These are phyloP conservation scores for Prunus mira DNA, from an alignment of 306 rosid species.

Conservation along the genomic window DNA sequence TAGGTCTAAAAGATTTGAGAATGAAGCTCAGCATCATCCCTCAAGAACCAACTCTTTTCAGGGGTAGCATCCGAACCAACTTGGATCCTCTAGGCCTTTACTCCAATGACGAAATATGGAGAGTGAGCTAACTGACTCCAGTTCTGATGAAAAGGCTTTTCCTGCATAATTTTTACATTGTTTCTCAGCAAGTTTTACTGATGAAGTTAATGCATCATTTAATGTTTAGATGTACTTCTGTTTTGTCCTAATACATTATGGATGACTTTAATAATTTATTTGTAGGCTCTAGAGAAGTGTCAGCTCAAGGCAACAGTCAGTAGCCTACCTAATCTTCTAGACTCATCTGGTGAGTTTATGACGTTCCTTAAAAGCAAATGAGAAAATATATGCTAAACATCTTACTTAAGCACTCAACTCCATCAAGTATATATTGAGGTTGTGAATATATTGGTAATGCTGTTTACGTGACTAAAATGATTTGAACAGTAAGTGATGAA, in stretches of 20 bases:
- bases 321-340: conserved; percentile 55
- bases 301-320: conserved; percentile 62
- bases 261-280: neutral
- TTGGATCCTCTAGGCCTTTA: conserved; percentile 78
- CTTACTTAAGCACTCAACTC: neutral
- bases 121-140: conserved; percentile 35
- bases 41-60: conserved; percentile 84
- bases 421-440: too few relatives aligned
- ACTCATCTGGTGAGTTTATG: conserved; percentile 57
- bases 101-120: conserved; percentile 77
- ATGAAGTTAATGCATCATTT: neutral
- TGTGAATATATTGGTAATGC: neutral
- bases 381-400: neutral
- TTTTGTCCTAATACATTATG: neutral
- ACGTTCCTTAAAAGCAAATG: neutral
- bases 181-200: too few relatives aligned
- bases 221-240: neutral
- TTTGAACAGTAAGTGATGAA: conserved; percentile 57
- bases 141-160: neutral
- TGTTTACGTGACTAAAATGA: neutral
- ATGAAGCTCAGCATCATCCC: conserved; percentile 76
- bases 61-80: conserved; percentile 69
- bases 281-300: conserved; percentile 71
- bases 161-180: neutral
- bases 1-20: conserved; percentile 77